These are phyloP conservation scores for Ceratobasidium papillatum DNA, from an alignment of 1,284 basidiomycete genomes.

Conservation along the genomic window DNA sequence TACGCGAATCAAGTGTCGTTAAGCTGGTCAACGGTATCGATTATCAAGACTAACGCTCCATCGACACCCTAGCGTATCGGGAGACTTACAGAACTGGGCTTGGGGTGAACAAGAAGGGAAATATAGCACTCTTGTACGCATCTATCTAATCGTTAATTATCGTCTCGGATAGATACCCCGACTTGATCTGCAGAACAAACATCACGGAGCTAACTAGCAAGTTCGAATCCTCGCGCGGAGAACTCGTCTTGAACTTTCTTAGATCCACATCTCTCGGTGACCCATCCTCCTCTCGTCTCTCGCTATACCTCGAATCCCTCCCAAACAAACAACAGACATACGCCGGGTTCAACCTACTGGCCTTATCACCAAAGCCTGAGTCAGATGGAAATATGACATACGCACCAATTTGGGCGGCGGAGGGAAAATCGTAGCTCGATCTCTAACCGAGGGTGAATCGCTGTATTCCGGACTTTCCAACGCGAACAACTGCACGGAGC, in stretches of 20 bases:
- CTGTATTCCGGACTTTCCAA: conserved; percentile 68
- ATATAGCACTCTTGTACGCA: conserved; percentile 69
- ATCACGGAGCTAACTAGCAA: conserved; percentile 68
- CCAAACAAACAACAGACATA: conserved; percentile 52
- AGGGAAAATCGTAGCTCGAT: conserved; percentile 62
- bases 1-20: no score
- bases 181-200: conserved; percentile 67
- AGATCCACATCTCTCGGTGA: conserved; percentile 45
- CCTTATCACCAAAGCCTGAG: conserved; percentile 54
- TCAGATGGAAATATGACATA: conserved; percentile 53
- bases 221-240: conserved; percentile 69
- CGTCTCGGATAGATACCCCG: no score
- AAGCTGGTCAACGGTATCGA: no score
- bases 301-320: conserved; percentile 30
- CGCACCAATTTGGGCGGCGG: conserved; percentile 74
- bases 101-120: conserved; percentile 68
- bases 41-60: no score
- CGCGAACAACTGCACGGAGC: conserved; percentile 51
- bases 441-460: conserved; percentile 61
- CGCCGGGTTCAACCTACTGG: conserved; percentile 80
- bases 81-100: conserved; percentile 87
- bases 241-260: conserved; percentile 71
- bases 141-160: not conserved
- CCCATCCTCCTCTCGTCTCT: conserved; percentile 49
- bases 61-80: no score